Evolutionary conservation across 805 yeast genomes (phyloP).

Genomic region (Kazachstania kunashirensis): DNA sequence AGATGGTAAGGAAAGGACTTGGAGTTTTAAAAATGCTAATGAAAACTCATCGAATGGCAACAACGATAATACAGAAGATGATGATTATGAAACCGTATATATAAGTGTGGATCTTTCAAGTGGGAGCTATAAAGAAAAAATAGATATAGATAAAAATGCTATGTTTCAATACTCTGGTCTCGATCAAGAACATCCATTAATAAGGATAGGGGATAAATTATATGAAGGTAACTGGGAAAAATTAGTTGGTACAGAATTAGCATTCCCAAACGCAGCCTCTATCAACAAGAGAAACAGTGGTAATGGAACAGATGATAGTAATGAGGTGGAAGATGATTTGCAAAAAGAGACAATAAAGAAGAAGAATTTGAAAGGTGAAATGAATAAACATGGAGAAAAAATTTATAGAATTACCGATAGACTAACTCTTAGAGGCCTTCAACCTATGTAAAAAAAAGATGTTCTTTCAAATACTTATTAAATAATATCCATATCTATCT

Average conservation of each 20-base stretch:
- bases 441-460: conserved; percentile 26
- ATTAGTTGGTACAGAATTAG: conserved; percentile 68
- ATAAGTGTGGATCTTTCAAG: conserved; percentile 46
- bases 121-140: conserved; percentile 23
- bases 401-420: conserved; percentile 26
- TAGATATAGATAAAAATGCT: conserved; percentile 32
- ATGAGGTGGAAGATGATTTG: neutral
- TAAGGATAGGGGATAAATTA: conserved; percentile 47
- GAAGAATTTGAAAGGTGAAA: conserved; percentile 5
- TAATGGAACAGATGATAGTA: neutral
- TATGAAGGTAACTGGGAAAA: conserved; percentile 71
- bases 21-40: conserved; percentile 71
- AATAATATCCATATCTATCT: no score
- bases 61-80: neutral
- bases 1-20: conserved; percentile 85
- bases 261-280: conserved; percentile 24
- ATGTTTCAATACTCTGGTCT: conserved; percentile 48
- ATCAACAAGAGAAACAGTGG: conserved; percentile 10
- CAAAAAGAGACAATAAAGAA: conserved; percentile 1
- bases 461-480: no score
- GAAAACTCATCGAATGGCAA: conserved; percentile 51
- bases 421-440: conserved; percentile 17
- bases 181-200: conserved; percentile 43
- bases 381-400: conserved; percentile 14
- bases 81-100: conserved; percentile 36